These are phyloP conservation scores for Ganoderma lingzhi DNA, from an alignment of 1,284 basidiomycete species.

Conservation along the genomic window DNA sequence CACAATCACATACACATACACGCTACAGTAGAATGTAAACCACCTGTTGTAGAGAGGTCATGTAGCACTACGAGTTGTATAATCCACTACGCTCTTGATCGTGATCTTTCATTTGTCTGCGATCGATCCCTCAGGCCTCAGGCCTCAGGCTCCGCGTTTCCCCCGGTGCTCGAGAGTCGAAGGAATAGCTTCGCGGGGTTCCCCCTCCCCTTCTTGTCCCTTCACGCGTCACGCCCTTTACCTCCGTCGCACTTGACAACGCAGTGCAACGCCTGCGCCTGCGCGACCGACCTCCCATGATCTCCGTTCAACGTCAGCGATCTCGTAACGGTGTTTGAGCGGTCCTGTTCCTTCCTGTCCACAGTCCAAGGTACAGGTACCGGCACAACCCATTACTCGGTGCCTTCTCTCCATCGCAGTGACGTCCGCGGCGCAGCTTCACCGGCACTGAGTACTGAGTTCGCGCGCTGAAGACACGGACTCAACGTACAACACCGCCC, in stretches of 20 bases:
- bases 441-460: too few species aligned
- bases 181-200: constrained; percentile 3
- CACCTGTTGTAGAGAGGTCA: constrained; percentile 24
- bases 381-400: neutral
- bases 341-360: neutral
- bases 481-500: neutral
- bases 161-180: neutral
- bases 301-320: neutral
- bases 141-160: neutral
- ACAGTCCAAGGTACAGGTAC: neutral
- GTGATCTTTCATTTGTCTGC: neutral
- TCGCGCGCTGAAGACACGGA: neutral
- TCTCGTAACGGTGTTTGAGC: neutral
- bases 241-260: neutral
- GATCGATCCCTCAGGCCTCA: neutral
- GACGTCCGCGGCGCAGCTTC: constrained; percentile 4
- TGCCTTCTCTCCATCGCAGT: neutral
- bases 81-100: constrained; percentile 8
- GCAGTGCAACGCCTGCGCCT: neutral
- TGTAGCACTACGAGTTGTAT: constrained; percentile 26
- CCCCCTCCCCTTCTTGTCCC: neutral
- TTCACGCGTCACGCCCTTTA: neutral
- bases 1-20: neutral
- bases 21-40: constrained; percentile 22
- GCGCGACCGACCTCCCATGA: neutral